Conservation (phyloP, 805 yeast genomes). For the Candida verbasci region DNA sequence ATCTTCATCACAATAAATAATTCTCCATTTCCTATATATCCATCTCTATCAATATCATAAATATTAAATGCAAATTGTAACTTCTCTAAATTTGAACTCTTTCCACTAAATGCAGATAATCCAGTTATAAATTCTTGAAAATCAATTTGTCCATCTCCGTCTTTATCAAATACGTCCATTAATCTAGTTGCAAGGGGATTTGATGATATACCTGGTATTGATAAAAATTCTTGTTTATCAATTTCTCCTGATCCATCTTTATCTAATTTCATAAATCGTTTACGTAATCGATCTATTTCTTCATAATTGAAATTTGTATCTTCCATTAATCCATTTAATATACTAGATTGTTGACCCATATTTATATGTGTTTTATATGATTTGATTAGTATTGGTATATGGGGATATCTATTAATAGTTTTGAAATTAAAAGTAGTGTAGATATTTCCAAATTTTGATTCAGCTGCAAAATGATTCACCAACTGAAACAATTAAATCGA, state of each 20-base stretch:
- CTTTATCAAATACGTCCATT: conserved; percentile 91
- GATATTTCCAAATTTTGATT: no score
- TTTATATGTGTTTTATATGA: no score
- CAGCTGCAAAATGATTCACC: no score
- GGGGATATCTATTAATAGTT: no score
- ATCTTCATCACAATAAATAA: conserved; percentile 84
- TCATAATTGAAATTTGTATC: conserved; percentile 85
- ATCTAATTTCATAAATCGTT: conserved; percentile 92
- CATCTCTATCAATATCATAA: conserved; percentile 94
- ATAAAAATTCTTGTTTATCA: conserved; percentile 83
- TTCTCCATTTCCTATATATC: conserved; percentile 93
- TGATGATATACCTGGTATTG: conserved; percentile 86
- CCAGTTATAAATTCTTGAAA: conserved; percentile 92
- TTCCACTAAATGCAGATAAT: conserved; percentile 80
- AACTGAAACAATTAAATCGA: no score
- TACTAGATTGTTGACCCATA: conserved; percentile 46
- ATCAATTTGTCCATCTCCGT: conserved; percentile 89
- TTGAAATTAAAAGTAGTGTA: no score
- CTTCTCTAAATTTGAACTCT: conserved; percentile 77
- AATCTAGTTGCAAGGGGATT: conserved; percentile 88
- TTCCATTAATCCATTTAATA: conserved; percentile 67
- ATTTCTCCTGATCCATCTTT: conserved; percentile 89
- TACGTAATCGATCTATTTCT: conserved; percentile 86
- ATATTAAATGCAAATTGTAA: conserved; percentile 86
- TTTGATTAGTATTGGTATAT: no score